Conservation (phyloP, 441 rosid genomes). For the Dalechampia spathulata region DNA sequence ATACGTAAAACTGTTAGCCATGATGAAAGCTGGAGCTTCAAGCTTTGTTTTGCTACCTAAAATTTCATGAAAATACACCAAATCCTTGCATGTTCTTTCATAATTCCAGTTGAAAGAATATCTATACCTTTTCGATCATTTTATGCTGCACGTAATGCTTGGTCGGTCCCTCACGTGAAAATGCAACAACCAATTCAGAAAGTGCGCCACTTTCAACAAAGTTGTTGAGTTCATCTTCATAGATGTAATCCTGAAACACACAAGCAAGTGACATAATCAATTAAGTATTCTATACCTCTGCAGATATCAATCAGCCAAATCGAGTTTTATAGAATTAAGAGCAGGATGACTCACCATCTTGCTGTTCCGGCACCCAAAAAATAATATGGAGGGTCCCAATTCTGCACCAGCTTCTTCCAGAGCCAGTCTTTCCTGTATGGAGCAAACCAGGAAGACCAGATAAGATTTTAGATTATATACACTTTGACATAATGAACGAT, state of each 20-base stretch:
- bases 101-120: conserved; percentile 1
- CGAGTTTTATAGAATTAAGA: neutral
- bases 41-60: neutral
- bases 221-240: conserved; percentile 74
- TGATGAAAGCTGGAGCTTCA: neutral
- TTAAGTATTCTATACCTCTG: neutral
- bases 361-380: conserved; percentile 96
- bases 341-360: conserved; percentile 39
- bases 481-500: neutral
- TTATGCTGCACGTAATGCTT: conserved; percentile 95
- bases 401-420: conserved; percentile 75
- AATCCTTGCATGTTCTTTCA: no score
- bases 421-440: conserved; percentile 76
- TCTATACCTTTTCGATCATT: conserved; percentile 78
- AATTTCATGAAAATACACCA: neutral
- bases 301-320: no score
- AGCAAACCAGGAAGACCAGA: neutral
- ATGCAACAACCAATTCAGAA: conserved; percentile 77
- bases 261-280: neutral
- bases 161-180: conserved; percentile 94
- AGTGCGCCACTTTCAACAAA: conserved; percentile 68
- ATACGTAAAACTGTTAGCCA: neutral
- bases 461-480: neutral
- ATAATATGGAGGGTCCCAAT: conserved; percentile 71
- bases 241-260: conserved; percentile 69